phyloP scores from a whole-genome alignment of 1,284 basidiomycete species.

The Ustilago shanxiensis region DNA sequence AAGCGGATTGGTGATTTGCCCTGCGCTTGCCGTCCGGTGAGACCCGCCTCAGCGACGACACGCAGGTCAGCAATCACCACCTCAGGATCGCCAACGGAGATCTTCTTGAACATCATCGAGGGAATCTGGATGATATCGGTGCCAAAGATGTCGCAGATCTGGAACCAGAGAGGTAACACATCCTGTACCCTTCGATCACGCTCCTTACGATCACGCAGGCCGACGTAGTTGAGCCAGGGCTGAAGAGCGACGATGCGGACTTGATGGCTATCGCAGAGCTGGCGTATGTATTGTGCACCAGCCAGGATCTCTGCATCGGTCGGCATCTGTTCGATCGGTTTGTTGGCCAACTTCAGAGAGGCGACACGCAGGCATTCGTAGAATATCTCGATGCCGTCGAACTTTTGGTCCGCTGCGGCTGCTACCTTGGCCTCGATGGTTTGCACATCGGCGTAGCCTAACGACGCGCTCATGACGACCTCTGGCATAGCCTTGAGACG shows the following conservation, averaged over 20 bases:
- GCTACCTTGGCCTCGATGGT: slow-evolving; percentile 17
- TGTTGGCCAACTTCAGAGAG: slow-evolving; percentile 9
- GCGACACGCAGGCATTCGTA: slow-evolving; percentile 26
- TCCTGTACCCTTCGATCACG: slow-evolving; percentile 10
- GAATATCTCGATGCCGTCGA: slow-evolving; percentile 26
- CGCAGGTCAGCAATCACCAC: slow-evolving; percentile 24
- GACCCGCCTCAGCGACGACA: slow-evolving; percentile 18
- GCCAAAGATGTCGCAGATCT: slow-evolving; percentile 31
- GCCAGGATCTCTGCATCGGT: slow-evolving; percentile 7
- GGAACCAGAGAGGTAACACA: slow-evolving; percentile 17
- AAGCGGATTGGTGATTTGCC: slow-evolving; percentile 14
- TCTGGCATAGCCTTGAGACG: slow-evolving; percentile 11
- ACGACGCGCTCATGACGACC: slow-evolving; percentile 15
- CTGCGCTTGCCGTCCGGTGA: slow-evolving; percentile 13
- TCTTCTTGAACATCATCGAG: slow-evolving; percentile 24
- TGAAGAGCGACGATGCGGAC: slow-evolving; percentile 12
- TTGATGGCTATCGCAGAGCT: slow-evolving; percentile 15
- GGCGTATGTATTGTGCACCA: slow-evolving; percentile 4
- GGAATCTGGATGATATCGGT: slow-evolving; percentile 33
- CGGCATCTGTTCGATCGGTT: slow-evolving; percentile 4
- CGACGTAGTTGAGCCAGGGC: slow-evolving; percentile 15
- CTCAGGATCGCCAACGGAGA: slow-evolving; percentile 13
- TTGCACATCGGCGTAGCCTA: slow-evolving; percentile 14
- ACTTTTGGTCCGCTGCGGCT: not conserved
- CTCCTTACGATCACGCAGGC: slow-evolving; percentile 12